Evolutionary conservation across 345 rosid species (phyloP), one percentile per base, ranked within the genome.

Genomic region (Heritiera fomes): DNA sequence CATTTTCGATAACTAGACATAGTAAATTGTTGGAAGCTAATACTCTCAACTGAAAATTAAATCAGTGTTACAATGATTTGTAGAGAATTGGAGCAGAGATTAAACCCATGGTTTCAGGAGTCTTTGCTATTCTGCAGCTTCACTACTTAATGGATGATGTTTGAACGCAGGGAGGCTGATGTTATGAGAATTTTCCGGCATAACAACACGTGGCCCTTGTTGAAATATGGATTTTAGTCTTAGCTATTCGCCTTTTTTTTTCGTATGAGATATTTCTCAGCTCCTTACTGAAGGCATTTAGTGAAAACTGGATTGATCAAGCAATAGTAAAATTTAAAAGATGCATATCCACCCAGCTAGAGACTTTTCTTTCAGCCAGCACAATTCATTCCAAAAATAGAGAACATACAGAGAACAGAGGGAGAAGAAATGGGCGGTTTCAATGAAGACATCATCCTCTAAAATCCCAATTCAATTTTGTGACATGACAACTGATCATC

Each of bases 171-270:
- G 91, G 98, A 96, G 88, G 91, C 90, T 49, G 98, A 96, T 83
- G 88, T 96, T 77, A 81, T 94, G 2, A 98, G 98, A 53, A 86
- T 90, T 91, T 91, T 91, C 82, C 84, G 93, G 68, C 94, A 94
- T 78, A 89, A 86, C 85, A 92, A 92, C 87, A 91, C 99, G n/a
- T 92, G 95, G 93, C 97, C 98, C 0, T 94, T 75, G 90, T 23
- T 96, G 82, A 96, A 97, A 17, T 97, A 94, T 80, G 87, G 98
- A 86, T 94, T 89, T 62, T 90, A 92, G 59, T 94, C 92, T 88
- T 88, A 23, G 28, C 28, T 23, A 23, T 23, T 23, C 0, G 28
- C 28, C 28, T 23, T 23, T 23, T 23, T 23, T 23, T 23, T 23
- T 23, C 17, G 23, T 41, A 40, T 5, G 7, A 34, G 45, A 63